These are phyloP conservation scores for Picea mariana DNA, from an alignment of 83 land plant species.

Conservation along the genomic window DNA sequence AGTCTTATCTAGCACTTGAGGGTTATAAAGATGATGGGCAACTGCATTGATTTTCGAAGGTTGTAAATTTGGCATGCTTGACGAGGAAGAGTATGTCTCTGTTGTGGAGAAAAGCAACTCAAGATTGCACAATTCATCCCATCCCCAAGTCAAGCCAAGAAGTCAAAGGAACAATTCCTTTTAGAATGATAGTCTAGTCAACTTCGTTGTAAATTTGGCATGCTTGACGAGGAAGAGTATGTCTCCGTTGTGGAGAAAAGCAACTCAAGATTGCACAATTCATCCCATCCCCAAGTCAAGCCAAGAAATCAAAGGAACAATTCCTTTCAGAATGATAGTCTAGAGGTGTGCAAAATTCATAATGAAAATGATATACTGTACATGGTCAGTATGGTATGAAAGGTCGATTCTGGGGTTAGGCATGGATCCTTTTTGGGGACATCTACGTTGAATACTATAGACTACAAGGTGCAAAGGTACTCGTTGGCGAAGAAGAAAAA, in stretches of 20 bases:
- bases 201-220: slow-evolving; percentile 29
- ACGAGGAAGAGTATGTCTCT: slow-evolving; percentile 62
- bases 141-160: slow-evolving; percentile 10
- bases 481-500: slow-evolving; percentile 20
- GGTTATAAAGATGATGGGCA: slow-evolving; percentile 89
- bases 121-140: background rate
- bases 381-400: slow-evolving; percentile 14
- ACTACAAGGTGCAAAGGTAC: slow-evolving; percentile 39
- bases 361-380: slow-evolving; percentile 7
- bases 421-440: slow-evolving; percentile 93
- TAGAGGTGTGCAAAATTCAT: background rate
- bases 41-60: slow-evolving; percentile 70
- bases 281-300: slow-evolving; percentile 7
- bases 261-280: background rate
- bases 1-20: slow-evolving; percentile 96
- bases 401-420: slow-evolving; percentile 85
- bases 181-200: background rate
- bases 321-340: background rate
- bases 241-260: slow-evolving; percentile 43
- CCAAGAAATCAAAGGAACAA: slow-evolving; percentile 10
- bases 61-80: slow-evolving; percentile 83
- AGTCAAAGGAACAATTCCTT: slow-evolving; percentile 4
- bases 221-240: slow-evolving; percentile 67
- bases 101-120: slow-evolving; percentile 25
- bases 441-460: slow-evolving; percentile 69